These are phyloP conservation scores for Saturnispora kantuleensis DNA, from an alignment of 805 yeast species.

Conservation along the genomic window DNA sequence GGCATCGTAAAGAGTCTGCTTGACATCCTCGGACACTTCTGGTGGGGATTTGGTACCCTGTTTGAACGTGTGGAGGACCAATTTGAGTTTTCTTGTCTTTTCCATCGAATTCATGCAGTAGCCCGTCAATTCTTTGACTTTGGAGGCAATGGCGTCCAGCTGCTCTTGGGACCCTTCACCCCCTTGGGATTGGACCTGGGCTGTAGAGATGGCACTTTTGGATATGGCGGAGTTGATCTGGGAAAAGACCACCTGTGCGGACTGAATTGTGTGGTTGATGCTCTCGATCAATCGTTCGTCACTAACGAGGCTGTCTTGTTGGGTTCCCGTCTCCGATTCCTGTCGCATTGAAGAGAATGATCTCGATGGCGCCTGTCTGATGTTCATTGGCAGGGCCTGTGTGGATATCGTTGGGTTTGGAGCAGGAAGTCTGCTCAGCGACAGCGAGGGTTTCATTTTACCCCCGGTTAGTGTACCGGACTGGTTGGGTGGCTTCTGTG, in stretches of 20 bases:
- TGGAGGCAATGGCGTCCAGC: constrained; percentile 37
- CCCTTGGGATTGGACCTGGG: constrained; percentile 23
- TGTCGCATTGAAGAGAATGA: constrained; percentile 15
- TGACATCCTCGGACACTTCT: constrained; percentile 32
- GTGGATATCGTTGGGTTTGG: constrained; percentile 3
- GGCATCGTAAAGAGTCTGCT: constrained; percentile 73
- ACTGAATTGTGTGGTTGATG: constrained; percentile 24
- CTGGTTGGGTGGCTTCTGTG: constrained; percentile 5
- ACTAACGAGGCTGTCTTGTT: constrained; percentile 13
- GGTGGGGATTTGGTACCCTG: constrained; percentile 13
- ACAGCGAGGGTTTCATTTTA: too few species aligned
- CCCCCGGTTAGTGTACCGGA: too few species aligned
- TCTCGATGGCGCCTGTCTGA: constrained; percentile 19
- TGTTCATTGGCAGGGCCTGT: constrained; percentile 5
- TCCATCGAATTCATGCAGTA: constrained; percentile 77
- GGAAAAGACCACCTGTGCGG: constrained; percentile 70
- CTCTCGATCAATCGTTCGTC: constrained; percentile 24
- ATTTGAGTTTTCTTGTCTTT: constrained; percentile 57
- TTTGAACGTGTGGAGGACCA: constrained; percentile 41
- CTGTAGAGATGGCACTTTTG: constrained; percentile 48
- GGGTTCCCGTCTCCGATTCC: constrained; percentile 22
- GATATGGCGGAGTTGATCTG: constrained; percentile 62
- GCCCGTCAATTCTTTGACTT: constrained; percentile 66
- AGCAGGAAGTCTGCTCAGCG: neutral
- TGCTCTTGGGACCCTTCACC: neutral